These are phyloP conservation scores for Xylaria sp. DNA, from an alignment of 495 filamentous ascomycete species.

Conservation along the genomic window DNA sequence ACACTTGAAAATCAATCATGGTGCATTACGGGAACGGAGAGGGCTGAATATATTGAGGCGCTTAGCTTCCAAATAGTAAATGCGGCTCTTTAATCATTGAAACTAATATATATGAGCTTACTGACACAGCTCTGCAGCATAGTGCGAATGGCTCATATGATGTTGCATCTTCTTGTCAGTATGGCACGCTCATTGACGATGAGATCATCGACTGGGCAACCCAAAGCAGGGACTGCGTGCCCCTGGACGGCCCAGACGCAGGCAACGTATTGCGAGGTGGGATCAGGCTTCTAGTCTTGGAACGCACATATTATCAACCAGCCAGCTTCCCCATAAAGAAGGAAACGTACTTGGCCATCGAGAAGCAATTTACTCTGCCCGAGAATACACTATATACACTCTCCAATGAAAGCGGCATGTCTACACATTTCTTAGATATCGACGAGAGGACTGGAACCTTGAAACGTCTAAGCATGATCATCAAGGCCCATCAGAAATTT, in stretches of 20 bases:
- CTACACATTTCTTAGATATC: neutral
- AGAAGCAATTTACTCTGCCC: conserved; percentile 12
- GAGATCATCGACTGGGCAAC: conserved; percentile 14
- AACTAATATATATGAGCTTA: neutral
- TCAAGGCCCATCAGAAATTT: conserved; percentile 19
- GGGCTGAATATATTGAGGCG: conserved; percentile 17
- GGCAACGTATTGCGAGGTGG: neutral
- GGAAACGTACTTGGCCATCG: conserved; percentile 15
- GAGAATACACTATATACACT: conserved; percentile 4
- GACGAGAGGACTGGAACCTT: neutral
- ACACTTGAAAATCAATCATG: conserved; percentile 15
- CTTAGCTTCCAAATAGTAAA: neutral
- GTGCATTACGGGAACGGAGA: conserved; percentile 13
- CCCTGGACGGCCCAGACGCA: neutral
- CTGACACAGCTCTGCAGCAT: conserved; percentile 8
- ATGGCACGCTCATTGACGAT: conserved; percentile 1
- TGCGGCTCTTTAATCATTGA: neutral
- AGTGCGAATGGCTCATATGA: neutral
- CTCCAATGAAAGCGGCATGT: conserved; percentile 16
- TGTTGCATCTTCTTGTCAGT: neutral
- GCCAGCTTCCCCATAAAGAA: conserved; percentile 14
- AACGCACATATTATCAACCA: conserved; percentile 6
- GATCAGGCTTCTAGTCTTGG: conserved; percentile 15
- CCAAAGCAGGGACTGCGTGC: neutral
- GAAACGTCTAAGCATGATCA: conserved; percentile 15